Evolutionary conservation across 345 rosid species (phyloP).

Genomic region (Eucalyptus leucophloia): DNA sequence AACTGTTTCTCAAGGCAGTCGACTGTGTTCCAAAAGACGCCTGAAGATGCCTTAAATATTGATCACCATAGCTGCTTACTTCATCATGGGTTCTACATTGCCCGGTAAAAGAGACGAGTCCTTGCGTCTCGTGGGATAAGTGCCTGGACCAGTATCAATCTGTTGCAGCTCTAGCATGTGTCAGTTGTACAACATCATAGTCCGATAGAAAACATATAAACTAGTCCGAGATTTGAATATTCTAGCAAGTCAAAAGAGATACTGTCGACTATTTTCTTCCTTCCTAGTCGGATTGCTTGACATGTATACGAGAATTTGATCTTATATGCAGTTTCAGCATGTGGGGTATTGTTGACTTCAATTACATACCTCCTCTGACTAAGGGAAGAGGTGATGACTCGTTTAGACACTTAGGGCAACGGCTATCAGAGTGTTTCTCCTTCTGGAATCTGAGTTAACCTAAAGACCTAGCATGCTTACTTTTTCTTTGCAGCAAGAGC

Average conservation of each 20-base stretch:
- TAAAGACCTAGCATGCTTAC: background rate
- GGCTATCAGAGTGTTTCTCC: background rate
- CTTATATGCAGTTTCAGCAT: background rate
- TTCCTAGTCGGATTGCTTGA: background rate
- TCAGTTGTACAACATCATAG: background rate
- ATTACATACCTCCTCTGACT: background rate
- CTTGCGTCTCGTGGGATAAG: background rate
- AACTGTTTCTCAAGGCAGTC: background rate
- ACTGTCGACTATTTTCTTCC: background rate
- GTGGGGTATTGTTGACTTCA: background rate
- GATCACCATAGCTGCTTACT: background rate
- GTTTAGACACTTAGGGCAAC: background rate
- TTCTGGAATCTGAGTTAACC: background rate
- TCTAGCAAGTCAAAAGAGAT: background rate
- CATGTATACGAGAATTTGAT: background rate
- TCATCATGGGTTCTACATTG: background rate
- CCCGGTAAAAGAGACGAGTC: background rate
- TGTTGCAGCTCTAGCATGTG: background rate
- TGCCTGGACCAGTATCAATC: background rate
- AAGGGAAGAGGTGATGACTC: background rate
- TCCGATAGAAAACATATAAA: background rate
- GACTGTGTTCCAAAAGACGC: background rate
- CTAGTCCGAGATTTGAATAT: background rate
- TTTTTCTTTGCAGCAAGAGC: background rate
- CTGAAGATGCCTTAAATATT: background rate